These are phyloP conservation scores for Debaryomyces prosopidis DNA, from an alignment of 805 yeast species.

Conservation along the genomic window DNA sequence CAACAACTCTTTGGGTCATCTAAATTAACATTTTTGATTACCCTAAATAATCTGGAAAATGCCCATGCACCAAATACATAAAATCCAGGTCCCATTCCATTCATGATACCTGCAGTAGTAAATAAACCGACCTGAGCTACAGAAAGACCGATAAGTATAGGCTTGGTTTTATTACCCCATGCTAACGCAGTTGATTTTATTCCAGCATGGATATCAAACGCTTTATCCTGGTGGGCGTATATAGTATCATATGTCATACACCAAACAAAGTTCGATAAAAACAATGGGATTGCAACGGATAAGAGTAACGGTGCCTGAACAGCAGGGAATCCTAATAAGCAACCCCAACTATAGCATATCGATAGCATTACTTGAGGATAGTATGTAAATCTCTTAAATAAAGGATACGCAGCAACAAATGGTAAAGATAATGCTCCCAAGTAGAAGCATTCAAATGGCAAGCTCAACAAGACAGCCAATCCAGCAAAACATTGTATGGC, in stretches of 20 bases:
- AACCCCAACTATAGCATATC: conserved; percentile 92
- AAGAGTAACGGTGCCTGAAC: conserved; percentile 79
- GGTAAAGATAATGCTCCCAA: conserved; percentile 81
- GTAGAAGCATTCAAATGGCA: conserved; percentile 81
- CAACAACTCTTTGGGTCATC: conserved; percentile 83
- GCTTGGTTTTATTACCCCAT: conserved; percentile 83
- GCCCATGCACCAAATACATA: conserved; percentile 65
- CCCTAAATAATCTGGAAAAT: conserved; percentile 62
- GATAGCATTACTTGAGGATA: conserved; percentile 88
- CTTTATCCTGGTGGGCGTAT: conserved; percentile 96
- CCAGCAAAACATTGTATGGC: conserved; percentile 78
- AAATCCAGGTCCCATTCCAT: conserved; percentile 88
- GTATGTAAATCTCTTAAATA: conserved; percentile 91
- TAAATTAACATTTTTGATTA: conserved; percentile 74
- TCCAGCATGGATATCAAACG: conserved; percentile 85
- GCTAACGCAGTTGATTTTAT: conserved; percentile 93
- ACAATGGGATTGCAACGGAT: conserved; percentile 76
- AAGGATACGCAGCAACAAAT: conserved; percentile 83
- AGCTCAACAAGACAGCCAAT: conserved; percentile 61
- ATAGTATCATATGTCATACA: conserved; percentile 94
- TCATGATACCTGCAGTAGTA: conserved; percentile 67
- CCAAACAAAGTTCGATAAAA: conserved; percentile 81
- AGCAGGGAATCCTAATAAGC: conserved; percentile 92
- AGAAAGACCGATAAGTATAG: conserved; percentile 63
- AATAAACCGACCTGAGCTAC: conserved; percentile 66